Base-by-base conservation (phyloP, 345 rosid genomes). In the Draba incana region DNA sequence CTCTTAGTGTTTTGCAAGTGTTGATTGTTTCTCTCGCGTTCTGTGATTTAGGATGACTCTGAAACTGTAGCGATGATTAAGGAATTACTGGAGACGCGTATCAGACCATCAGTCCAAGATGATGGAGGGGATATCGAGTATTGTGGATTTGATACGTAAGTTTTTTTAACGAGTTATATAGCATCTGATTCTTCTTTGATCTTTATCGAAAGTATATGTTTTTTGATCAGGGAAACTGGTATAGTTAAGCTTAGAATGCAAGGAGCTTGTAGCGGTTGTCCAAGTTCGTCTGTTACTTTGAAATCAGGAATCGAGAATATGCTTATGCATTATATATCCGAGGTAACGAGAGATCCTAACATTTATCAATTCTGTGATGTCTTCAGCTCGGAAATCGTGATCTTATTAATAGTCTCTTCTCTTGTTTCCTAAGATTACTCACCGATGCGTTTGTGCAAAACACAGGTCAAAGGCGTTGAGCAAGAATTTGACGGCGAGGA, bases 261-360 rank as follows among this genome's bases (percentile, higher is more conserved):
- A 83, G 96, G 98, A 76, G 97, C 98, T 33, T 94, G 99, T 78
- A 94, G 98, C 46, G 99, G 99, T 67, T 94, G 99, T 78, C 99
- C 98, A 15, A 94, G 97, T 77, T 94, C 98, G 56, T 84, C 99
- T 15, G 98, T 94, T 71, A 94, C 99, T 55, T 72, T 94, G 82
- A 94, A 94, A 84, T 94, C 98, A 60, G 98, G 98, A 62, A 94
- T 94, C 39, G 98, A 94, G 62, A 94, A 91, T 81, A 94, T 94
- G 99, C 78, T 94, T 66, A 94, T 94, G 99, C 99, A 94, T 78
- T 94, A 94, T 69, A 86, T 94, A 30, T 85, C 98, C 7, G 99
- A 94, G 89, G 99, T 94, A 87, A 10, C 23, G 10, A 67, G 45
- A 43, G 31, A 16, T 49, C 61, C 49, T 9, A 39, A 57, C 30